Evolutionary conservation across 1,284 basidiomycete genomes (phyloP), one percentile per base, ranked within the genome.

Genomic region (Trichosporon ovoides): DNA sequence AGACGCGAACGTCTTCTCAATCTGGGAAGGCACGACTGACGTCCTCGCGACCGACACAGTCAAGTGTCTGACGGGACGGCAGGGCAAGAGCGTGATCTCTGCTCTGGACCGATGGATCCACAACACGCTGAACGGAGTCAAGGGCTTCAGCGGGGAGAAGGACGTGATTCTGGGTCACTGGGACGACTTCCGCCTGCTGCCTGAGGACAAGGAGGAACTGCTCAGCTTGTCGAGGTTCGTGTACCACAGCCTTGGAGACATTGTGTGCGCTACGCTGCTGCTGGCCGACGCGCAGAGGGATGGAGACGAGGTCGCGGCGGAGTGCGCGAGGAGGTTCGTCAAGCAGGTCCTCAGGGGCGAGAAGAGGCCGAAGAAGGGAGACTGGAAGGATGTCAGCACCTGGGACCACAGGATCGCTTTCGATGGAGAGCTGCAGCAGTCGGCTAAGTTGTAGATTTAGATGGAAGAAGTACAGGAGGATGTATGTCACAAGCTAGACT

Each of bases 1-100:
- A 6, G 88, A 90, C 73, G 78, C 80, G 3, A 71, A 86, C 7
- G 89, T 89, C 7, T 87, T 90, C 76, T 84, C 85, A 64, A 88
- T 91, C 52, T 91, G 88, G 88, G 88, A 91, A 75, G 88, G 87
- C 0, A 88, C 87, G 34, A 63, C 58, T 10, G 61, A 63, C 38
- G 61, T 63, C 2, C 56, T 63, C 11, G 31, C 61, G 16, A 60
- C 55, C 20, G 61, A 63, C 53, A 63, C 61, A 3, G 56, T 63
- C 61, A 63, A 63, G 58, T 58, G 59, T 3, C 46, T 63, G 18
- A 52, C 35, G 4, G 58, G 61, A n/a, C 36, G 38, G 14, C 20
- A 24, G 5, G 61, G 61, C 7, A 13, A 14, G 1, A 28, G 4
- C 13, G 52, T 48, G 11, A 33, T 35, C 2, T 34, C 16, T 6